Evolutionary conservation across 306 rosid species (phyloP).

Genomic region (Argentina anserina): DNA sequence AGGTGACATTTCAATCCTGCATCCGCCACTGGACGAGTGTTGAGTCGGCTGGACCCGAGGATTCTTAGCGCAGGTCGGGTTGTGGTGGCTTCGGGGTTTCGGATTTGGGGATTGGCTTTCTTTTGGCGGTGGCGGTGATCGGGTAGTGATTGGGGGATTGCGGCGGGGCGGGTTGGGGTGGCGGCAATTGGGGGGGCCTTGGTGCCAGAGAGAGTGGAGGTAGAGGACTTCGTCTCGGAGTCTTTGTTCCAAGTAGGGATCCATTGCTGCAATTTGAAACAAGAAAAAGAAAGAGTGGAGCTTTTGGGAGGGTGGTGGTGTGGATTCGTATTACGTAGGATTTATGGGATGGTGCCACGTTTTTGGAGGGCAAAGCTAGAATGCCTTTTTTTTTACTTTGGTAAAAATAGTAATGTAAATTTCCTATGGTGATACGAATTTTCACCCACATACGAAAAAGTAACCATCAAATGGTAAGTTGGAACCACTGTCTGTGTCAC

Average conservation of each 20-base stretch:
- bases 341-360: neutral
- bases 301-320: neutral
- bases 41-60: conserved; percentile 2
- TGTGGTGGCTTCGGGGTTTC: neutral
- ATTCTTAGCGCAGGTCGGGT: conserved; percentile 35
- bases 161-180: neutral
- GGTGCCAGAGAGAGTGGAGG: conserved; percentile 72
- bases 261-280: conserved; percentile 20
- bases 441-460: too few relatives aligned
- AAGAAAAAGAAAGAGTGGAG: neutral
- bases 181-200: conserved; percentile 40
- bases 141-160: neutral
- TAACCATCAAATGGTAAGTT: too few relatives aligned
- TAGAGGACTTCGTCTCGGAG: conserved; percentile 49
- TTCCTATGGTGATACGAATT: too few relatives aligned
- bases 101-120: neutral
- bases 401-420: too few relatives aligned
- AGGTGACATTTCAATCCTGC: too few relatives aligned
- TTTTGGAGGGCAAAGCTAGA: too few relatives aligned
- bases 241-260: conserved; percentile 36
- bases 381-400: too few relatives aligned
- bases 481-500: too few relatives aligned
- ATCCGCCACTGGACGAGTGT: too few relatives aligned
- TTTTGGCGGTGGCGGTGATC: neutral
- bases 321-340: neutral